Base-by-base conservation (phyloP, 2,329 filamentous ascomycete species). In the Coniochaeta pulveracea region DNA sequence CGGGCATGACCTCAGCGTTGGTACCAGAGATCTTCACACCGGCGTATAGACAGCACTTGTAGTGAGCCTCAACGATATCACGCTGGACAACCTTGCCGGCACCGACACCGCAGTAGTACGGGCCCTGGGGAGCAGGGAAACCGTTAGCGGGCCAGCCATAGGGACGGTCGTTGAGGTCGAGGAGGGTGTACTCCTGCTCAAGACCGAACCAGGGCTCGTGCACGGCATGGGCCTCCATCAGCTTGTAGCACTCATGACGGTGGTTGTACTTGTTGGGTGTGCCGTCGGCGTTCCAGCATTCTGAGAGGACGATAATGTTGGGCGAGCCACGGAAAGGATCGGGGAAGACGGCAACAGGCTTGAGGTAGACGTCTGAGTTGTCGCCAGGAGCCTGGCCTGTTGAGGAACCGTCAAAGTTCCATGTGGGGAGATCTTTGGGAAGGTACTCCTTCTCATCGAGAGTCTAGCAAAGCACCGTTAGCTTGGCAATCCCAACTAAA, bases 61-160 rank as follows among this genome's bases (percentile, higher is more conserved):
- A 33, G 22, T 93, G 85, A 44, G 84, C 80, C 69, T 96, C 89
- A 47, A 98, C 88, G 42, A 98, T 89, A 56, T 98, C 89, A 68
- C 89, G 81, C 78, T 88, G 89, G 64, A 93, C 91, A 52, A 96
- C 91, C 72, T 91, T 93, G 67, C 88, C 86, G 47, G 85, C 83
- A 49, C 91, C 91, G 41, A 95, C 89, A 83, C 89, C 91, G 61
- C 89, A 95, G 80, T 93, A 94, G 74, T 93, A 93, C 41, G 85
- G 85, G 44, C 86, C 86, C 65, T 93, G 86, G 47, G 88, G 85
- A 57, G 83, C 86, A 44, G 86, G 86, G 80, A 80, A 93, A 53
- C 85, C 85, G 54, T 80, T 78, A 62, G 75, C 75, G 55, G 51
- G 51, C 24, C 24, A 93, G 65, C 91, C 91, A 54, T 86, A 95